Evolutionary conservation across 345 rosid genomes (phyloP).

Genomic region (Gossypium raimondii): DNA sequence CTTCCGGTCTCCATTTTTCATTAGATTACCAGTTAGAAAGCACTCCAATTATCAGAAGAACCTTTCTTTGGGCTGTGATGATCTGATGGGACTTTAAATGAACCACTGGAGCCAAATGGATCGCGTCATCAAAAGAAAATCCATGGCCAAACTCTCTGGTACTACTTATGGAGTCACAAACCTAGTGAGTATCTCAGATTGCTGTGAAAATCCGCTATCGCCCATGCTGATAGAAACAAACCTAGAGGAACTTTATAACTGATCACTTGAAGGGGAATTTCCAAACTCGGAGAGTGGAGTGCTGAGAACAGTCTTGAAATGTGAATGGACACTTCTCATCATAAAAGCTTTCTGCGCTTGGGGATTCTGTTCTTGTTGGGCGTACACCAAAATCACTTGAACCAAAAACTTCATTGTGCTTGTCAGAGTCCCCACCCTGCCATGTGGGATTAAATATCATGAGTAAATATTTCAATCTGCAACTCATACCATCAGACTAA

Average conservation of each 20-base stretch:
- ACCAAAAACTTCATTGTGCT: constrained; percentile 51
- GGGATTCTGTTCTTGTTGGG: constrained; percentile 52
- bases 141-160: constrained; percentile 46
- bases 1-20: not conserved
- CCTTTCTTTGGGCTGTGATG: constrained; percentile 53
- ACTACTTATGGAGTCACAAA: constrained; percentile 60
- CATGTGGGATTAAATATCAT: not conserved
- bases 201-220: constrained; percentile 38
- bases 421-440: constrained; percentile 42
- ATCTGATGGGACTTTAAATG: constrained; percentile 78
- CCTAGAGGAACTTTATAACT: constrained; percentile 72
- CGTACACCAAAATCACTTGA: constrained; percentile 56
- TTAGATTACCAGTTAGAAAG: constrained; percentile 41
- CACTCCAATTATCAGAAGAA: constrained; percentile 60
- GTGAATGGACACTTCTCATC: constrained; percentile 54
- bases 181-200: constrained; percentile 54
- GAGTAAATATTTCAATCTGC: not conserved
- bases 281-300: constrained; percentile 77
- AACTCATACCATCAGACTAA: not conserved
- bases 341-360: constrained; percentile 38
- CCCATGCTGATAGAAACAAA: constrained; percentile 81
- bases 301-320: constrained; percentile 80
- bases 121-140: constrained; percentile 81
- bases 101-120: constrained; percentile 80
- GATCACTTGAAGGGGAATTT: constrained; percentile 70